Evolutionary conservation across 2,329 filamentous ascomycete species (phyloP).

Genomic region (Coleophoma eucalyptorum): DNA sequence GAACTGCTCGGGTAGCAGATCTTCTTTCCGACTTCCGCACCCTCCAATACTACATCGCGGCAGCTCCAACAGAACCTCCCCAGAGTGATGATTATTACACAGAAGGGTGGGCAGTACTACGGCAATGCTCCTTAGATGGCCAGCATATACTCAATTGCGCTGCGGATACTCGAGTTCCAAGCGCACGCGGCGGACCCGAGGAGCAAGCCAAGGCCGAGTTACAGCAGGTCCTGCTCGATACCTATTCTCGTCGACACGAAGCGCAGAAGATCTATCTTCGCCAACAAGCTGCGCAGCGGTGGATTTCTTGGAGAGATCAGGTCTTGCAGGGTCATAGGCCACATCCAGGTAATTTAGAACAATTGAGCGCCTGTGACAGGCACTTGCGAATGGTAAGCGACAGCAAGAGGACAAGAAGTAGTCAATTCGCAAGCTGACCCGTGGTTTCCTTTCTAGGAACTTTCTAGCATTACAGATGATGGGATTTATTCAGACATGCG

Average conservation of each 20-base stretch:
- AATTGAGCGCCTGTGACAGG: constrained; percentile 50
- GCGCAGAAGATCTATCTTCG: constrained; percentile 62
- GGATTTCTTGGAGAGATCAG: constrained; percentile 50
- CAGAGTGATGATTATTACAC: constrained; percentile 58
- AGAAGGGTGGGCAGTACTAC: constrained; percentile 58
- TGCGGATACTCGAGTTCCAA: constrained; percentile 56
- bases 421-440: too few species aligned
- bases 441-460: constrained; percentile 38
- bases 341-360: constrained; percentile 40
- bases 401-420: too few species aligned
- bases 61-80: constrained; percentile 48
- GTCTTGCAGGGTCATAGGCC: constrained; percentile 50
- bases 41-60: constrained; percentile 59
- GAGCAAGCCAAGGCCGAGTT: constrained; percentile 61
- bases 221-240: constrained; percentile 56
- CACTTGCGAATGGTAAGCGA: constrained; percentile 52
- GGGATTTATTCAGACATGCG: constrained; percentile 52
- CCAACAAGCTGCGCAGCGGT: constrained; percentile 55
- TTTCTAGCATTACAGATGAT: constrained; percentile 55
- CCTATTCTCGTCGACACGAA: constrained; percentile 57
- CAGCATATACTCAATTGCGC: constrained; percentile 63
- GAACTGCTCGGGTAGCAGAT: constrained; percentile 57
- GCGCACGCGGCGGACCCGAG: constrained; percentile 46
- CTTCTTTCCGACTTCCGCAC: constrained; percentile 58
- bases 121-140: constrained; percentile 59